These are phyloP conservation scores for Candida argentea DNA, from an alignment of 805 yeast genomes.

Conservation along the genomic window DNA sequence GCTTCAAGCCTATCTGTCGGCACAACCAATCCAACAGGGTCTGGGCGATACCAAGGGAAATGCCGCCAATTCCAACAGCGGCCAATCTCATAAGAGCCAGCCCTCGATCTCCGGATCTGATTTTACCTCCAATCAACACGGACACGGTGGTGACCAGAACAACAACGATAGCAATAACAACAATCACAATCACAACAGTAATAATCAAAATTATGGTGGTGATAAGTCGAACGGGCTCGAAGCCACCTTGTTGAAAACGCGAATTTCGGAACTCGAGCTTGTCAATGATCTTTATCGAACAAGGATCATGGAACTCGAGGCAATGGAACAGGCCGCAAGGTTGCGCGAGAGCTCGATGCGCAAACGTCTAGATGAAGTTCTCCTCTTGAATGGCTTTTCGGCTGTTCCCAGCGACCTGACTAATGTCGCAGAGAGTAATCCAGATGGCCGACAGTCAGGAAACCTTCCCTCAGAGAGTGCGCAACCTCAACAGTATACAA, in stretches of 20 bases:
- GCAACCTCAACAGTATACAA: too few relatives aligned
- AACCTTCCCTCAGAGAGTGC: too few relatives aligned
- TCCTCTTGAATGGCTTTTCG: constrained; percentile 13
- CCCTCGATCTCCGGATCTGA: neutral
- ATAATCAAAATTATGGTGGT: constrained; percentile 3
- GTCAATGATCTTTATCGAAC: constrained; percentile 84
- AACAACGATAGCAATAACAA: constrained; percentile 5
- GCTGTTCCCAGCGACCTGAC: constrained; percentile 1
- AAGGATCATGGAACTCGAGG: constrained; percentile 75
- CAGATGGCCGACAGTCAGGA: too few relatives aligned
- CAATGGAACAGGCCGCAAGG: constrained; percentile 46
- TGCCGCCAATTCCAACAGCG: neutral
- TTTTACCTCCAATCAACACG: constrained; percentile 1
- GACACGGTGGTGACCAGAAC: constrained; percentile 4
- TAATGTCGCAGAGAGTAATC: too few relatives aligned
- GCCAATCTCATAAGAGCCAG: neutral
- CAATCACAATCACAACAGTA: constrained; percentile 7
- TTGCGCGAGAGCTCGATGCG: constrained; percentile 39
- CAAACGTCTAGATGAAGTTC: constrained; percentile 37
- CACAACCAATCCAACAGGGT: neutral
- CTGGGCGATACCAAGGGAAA: neutral
- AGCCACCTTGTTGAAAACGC: constrained; percentile 45
- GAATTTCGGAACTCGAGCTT: constrained; percentile 80
- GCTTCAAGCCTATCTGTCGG: constrained; percentile 15
- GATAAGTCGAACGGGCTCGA: constrained; percentile 13